phyloP scores from a whole-genome alignment of 495 filamentous ascomycete genomes.

The Lichenothelia convexa region DNA sequence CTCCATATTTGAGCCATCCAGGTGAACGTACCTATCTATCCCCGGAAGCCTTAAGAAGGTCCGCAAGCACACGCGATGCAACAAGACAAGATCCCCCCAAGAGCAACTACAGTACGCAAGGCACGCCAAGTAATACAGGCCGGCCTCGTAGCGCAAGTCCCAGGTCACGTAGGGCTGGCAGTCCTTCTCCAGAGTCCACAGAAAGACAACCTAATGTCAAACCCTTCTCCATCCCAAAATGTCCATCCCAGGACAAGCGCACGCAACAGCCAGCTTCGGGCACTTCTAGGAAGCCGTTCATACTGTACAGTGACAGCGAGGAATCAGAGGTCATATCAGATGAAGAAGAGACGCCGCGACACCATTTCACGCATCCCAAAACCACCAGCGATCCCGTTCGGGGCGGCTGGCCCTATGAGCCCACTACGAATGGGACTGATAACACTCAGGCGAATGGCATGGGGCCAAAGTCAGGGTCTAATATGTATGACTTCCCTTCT shows the following conservation, averaged over 20 bases:
- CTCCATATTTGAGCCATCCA: conserved; percentile 46
- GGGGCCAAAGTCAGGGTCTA: not conserved
- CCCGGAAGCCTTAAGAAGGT: conserved; percentile 26
- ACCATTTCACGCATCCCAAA: conserved; percentile 2
- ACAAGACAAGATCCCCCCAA: too few relatives aligned
- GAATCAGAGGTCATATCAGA: not conserved
- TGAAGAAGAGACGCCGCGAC: not conserved
- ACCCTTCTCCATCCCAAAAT: too few relatives aligned
- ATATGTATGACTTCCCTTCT: not conserved
- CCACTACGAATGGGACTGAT: not conserved
- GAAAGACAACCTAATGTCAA: too few relatives aligned
- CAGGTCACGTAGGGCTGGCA: not conserved
- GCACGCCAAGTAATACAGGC: conserved; percentile 1
- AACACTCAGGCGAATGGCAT: not conserved
- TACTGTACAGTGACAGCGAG: not conserved
- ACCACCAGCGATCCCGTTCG: not conserved
- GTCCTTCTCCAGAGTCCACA: too few relatives aligned
- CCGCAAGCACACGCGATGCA: conserved; percentile 28
- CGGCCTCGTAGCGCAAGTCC: conserved; percentile 10
- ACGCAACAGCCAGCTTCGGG: too few relatives aligned
- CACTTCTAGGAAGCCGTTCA: too few relatives aligned
- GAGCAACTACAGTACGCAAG: not conserved
- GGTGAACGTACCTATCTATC: conserved; percentile 50
- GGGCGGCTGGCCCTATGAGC: not conserved
- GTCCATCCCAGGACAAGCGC: too few relatives aligned